Conservation (phyloP, 2,329 filamentous ascomycete species). For the Kalaharituber pfeilii region DNA sequence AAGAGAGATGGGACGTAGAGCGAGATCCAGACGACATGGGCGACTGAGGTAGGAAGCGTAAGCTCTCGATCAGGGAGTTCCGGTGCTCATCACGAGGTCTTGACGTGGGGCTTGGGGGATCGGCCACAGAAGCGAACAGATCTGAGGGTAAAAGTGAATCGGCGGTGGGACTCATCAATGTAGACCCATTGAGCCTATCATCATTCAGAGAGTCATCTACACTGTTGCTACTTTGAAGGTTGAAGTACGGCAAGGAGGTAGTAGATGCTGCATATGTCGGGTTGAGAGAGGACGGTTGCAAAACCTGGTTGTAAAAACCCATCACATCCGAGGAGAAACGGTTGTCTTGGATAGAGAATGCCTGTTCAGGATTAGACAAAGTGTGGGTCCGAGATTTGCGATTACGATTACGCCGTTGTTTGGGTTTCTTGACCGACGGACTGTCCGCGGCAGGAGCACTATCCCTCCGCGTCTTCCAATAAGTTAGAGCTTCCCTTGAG, state of each 20-base stretch:
- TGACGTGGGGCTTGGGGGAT: conserved; percentile 32
- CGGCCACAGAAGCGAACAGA: conserved; percentile 44
- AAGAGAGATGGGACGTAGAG: conserved; percentile 21
- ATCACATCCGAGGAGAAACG: conserved; percentile 25
- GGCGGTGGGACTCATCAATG: conserved; percentile 61
- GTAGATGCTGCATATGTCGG: conserved; percentile 29
- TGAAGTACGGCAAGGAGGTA: conserved; percentile 35
- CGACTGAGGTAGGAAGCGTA: conserved; percentile 38
- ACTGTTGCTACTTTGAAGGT: conserved; percentile 40
- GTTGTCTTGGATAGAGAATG: conserved; percentile 29
- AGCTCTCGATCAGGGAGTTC: conserved; percentile 12
- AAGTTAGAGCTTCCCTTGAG: conserved; percentile 17
- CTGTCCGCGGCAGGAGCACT: conserved; percentile 16
- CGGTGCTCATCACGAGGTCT: conserved; percentile 16
- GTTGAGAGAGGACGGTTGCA: conserved; percentile 23
- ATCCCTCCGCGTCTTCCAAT: conserved; percentile 26
- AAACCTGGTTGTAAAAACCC: conserved; percentile 31
- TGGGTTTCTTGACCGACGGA: conserved; percentile 22
- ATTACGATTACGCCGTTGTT: conserved; percentile 27
- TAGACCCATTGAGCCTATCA: conserved; percentile 38
- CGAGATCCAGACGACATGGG: conserved; percentile 37
- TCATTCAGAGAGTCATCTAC: conserved; percentile 24
- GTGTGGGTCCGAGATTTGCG: conserved; percentile 29
- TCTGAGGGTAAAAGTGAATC: conserved; percentile 55
- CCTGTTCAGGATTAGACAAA: conserved; percentile 25